phyloP scores from a whole-genome alignment of 2,329 filamentous ascomycete species.

The Hypoxylon sp. region DNA sequence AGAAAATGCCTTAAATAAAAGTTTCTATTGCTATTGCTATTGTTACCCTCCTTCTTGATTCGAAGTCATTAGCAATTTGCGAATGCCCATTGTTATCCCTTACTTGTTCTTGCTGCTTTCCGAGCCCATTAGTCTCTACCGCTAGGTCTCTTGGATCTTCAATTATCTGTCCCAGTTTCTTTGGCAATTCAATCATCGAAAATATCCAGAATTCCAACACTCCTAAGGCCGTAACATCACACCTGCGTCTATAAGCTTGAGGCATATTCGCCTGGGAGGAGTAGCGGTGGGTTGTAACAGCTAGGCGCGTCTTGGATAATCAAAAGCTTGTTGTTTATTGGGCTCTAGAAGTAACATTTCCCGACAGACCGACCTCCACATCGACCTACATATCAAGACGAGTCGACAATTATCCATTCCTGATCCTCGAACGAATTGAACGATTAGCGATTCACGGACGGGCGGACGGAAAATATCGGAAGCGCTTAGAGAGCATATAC shows the following conservation, averaged over 20 bases:
- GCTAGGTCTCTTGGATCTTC: constrained; percentile 5
- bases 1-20: constrained; percentile 6
- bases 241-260: constrained; percentile 11
- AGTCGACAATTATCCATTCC: constrained; percentile 24
- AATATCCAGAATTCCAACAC: constrained; percentile 8
- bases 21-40: constrained; percentile 13
- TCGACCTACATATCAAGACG: constrained; percentile 26
- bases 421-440: constrained; percentile 30
- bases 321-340: constrained; percentile 27
- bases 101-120: constrained; percentile 18
- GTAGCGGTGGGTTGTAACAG: constrained; percentile 18
- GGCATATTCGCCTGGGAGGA: constrained; percentile 17
- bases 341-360: constrained; percentile 28
- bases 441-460: constrained; percentile 13
- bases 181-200: constrained; percentile 19
- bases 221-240: constrained; percentile 34
- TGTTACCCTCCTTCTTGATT: constrained; percentile 7
- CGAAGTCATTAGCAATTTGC: constrained; percentile 16
- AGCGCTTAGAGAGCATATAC: constrained; percentile 22
- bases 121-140: background rate
- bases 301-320: constrained; percentile 24
- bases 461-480: constrained; percentile 37
- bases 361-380: constrained; percentile 34
- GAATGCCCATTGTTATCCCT: constrained; percentile 25
- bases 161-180: background rate